Percentiles rank a stretch among this genome's conserved stretches.
Conservation (phyloP, 148 eudicot genomes). For the Persicaria maculosa region DNA sequence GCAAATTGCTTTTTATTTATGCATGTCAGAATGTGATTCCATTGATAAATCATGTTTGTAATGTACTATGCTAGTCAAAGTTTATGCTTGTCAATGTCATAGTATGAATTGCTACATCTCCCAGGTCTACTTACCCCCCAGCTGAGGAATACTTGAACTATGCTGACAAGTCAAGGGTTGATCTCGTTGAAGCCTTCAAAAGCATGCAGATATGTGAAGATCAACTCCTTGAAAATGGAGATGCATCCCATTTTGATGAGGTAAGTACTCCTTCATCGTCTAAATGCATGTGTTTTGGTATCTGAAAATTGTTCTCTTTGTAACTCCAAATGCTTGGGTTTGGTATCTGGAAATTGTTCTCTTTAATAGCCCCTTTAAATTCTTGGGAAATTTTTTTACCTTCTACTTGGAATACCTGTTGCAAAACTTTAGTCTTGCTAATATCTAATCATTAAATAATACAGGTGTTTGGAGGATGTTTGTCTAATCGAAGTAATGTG, state of each 20-base stretch:
- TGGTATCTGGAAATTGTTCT: neutral
- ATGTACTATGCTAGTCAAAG: neutral
- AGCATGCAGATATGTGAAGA: slow-evolving; percentile 78
- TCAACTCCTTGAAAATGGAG: slow-evolving; percentile 75
- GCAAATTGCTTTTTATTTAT: neutral
- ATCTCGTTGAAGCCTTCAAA: slow-evolving; percentile 82
- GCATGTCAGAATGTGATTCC: neutral
- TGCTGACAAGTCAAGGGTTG: slow-evolving; percentile 64
- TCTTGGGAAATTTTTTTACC: neutral
- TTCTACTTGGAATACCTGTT: neutral
- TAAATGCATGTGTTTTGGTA: too few species aligned
- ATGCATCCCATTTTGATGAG: slow-evolving; percentile 67
- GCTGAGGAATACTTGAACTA: slow-evolving; percentile 67
- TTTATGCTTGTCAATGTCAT: neutral
- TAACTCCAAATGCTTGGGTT: slow-evolving; percentile 22
- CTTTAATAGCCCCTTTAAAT: neutral
- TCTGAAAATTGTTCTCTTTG: slow-evolving; percentile 19
- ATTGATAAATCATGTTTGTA: neutral
- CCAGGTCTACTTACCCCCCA: slow-evolving; percentile 66
- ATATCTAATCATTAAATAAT: neutral
- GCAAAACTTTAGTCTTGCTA: neutral
- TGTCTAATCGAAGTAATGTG: neutral
- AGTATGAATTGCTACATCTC: slow-evolving; percentile 13
- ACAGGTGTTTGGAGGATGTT: neutral
- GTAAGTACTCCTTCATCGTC: slow-evolving; percentile 26